Conservation (phyloP, 1,284 basidiomycete species). For the Kalmanozyma brasiliensis region DNA sequence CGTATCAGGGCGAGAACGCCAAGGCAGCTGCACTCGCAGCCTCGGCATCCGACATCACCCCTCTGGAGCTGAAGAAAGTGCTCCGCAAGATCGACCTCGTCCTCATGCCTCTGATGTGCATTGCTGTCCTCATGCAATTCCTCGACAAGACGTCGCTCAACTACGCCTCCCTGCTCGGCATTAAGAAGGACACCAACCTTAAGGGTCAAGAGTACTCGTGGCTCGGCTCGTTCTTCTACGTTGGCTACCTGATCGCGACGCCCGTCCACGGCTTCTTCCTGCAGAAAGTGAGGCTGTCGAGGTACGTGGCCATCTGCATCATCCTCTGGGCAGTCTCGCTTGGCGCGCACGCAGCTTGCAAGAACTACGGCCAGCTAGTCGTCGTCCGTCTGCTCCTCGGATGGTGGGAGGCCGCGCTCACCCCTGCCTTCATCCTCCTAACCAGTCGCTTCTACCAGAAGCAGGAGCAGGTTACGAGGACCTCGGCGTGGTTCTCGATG, state of each 20-base stretch:
- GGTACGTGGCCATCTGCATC: constrained; percentile 44
- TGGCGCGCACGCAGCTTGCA: constrained; percentile 55
- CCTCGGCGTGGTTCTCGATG: constrained; percentile 54
- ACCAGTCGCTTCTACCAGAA: constrained; percentile 59
- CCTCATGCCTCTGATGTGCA: constrained; percentile 61
- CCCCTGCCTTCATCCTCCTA: constrained; percentile 54
- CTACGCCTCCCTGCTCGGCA: constrained; percentile 60
- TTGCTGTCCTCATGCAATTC: constrained; percentile 56
- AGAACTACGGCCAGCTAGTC: constrained; percentile 55
- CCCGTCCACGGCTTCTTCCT: constrained; percentile 40
- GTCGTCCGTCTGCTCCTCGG: constrained; percentile 63
- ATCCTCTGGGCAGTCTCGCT: constrained; percentile 70
- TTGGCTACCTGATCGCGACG: constrained; percentile 56
- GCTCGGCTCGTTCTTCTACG: constrained; percentile 63
- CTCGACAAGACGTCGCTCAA: constrained; percentile 62
- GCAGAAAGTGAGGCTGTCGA: constrained; percentile 60
- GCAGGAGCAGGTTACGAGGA: constrained; percentile 51
- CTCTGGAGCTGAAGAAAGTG: constrained; percentile 42
- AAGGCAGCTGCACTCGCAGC: constrained; percentile 28
- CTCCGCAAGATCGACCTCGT: constrained; percentile 62
- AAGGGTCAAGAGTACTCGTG: constrained; percentile 59
- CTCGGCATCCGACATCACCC: constrained; percentile 16
- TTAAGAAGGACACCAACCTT: constrained; percentile 57
- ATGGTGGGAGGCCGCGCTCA: constrained; percentile 58
- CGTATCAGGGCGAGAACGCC: constrained; percentile 32